Evolutionary conservation across 164 flowering plant species (phyloP), one percentile per base, ranked within the genome.

Genomic region (Annona squamosa): DNA sequence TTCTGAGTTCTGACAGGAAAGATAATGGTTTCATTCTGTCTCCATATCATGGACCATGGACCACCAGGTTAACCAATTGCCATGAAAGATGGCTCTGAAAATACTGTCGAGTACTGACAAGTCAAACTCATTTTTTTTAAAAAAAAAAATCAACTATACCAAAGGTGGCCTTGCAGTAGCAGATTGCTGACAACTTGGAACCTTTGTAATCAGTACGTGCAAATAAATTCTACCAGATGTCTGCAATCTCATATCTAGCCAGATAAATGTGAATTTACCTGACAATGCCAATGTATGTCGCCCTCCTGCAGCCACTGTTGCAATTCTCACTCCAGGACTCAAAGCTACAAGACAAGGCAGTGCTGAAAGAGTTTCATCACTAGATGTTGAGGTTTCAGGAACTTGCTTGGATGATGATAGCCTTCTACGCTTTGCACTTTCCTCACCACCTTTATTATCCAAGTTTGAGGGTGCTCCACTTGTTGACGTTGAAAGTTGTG

Each of bases 241-340:
- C 17, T 52, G 13, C 13, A 5, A 52, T 16, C 59, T 9, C 13
- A 16, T 6, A 6, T 19, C 18, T n/a, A 17, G 65, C 37, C 37
- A 19, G 65, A 63, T 2, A 63, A 63, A 66, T 9, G 45, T 66
- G 70, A 48, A 73, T 65, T 73, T 84, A 96, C 99, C 98, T 85
- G 99, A 96, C 72, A 96, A 80, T 73, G 91, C 98, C 48, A 96
- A 81, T 63, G 97, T 89, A 84, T 96, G 99, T 41, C 99, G 92
- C 10, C 99, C 99, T 63, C 99, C 99, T 63, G 99, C 98, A 76
- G 99, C 95, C 52, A 96, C 99, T 72, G 83, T 79, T 26, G 80
- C 79, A 37, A 96, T 87, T 80, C 90, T 89, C 7, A 96, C 93
- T 64, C 99, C 98, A 3, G 91, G 91, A 75, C 81, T 90, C 68